Conservation (phyloP, 2,329 filamentous ascomycete genomes). For the Botrytis sinoallii region DNA sequence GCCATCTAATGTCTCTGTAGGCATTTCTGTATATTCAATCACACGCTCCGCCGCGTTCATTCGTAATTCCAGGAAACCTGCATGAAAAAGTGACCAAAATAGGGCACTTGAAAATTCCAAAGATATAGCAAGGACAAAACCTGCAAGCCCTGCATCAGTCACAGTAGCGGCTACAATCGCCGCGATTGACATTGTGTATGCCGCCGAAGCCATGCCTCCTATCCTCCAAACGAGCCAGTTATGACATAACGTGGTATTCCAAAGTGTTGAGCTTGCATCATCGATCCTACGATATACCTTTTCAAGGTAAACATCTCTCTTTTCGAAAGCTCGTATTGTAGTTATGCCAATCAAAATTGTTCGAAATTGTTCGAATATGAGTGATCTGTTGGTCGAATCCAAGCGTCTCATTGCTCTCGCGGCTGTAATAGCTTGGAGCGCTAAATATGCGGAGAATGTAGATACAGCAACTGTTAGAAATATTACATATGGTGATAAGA, state of each 20-base stretch:
- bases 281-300: slow-evolving; percentile 69
- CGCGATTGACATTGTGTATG: slow-evolving; percentile 65
- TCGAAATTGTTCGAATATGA: slow-evolving; percentile 69
- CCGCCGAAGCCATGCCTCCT: slow-evolving; percentile 54
- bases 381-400: slow-evolving; percentile 71
- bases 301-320: slow-evolving; percentile 60
- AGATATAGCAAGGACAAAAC: slow-evolving; percentile 71
- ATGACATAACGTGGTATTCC: slow-evolving; percentile 51
- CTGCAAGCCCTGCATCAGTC: slow-evolving; percentile 66
- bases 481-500: slow-evolving; percentile 62
- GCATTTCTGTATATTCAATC: slow-evolving; percentile 66
- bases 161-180: slow-evolving; percentile 57
- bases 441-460: slow-evolving; percentile 4
- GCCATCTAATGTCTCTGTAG: slow-evolving; percentile 65
- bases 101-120: slow-evolving; percentile 64
- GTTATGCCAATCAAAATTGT: slow-evolving; percentile 66
- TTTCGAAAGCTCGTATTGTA: slow-evolving; percentile 74
- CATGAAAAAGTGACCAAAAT: slow-evolving; percentile 61
- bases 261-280: slow-evolving; percentile 58
- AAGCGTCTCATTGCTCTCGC: slow-evolving; percentile 72
- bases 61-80: slow-evolving; percentile 67
- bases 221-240: slow-evolving; percentile 19
- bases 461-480: slow-evolving; percentile 33
- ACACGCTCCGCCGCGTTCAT: slow-evolving; percentile 77
- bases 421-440: slow-evolving; percentile 47